These are phyloP conservation scores for Aspergillus awamori DNA, from an alignment of 2,329 filamentous ascomycete genomes.

Conservation along the genomic window DNA sequence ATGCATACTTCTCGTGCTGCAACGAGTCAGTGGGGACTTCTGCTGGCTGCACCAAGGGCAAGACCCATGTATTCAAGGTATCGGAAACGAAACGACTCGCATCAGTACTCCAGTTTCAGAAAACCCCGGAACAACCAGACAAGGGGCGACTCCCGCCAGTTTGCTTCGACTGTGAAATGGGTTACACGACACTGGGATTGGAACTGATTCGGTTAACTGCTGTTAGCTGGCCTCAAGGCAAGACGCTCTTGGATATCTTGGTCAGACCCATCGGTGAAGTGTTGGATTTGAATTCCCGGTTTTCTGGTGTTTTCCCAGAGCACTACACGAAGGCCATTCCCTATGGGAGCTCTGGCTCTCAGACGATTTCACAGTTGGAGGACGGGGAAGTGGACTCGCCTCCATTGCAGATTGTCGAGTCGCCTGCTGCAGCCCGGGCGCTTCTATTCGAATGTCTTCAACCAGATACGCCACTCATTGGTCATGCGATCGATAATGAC, in stretches of 20 bases:
- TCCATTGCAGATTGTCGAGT: conserved; percentile 72
- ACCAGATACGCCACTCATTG: conserved; percentile 80
- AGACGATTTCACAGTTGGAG: conserved; percentile 27
- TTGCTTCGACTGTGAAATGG: conserved; percentile 97
- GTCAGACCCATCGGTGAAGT: conserved; percentile 82
- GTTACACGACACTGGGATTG: conserved; percentile 83
- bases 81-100: conserved; percentile 76
- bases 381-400: conserved; percentile 32
- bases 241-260: conserved; percentile 77
- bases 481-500: conserved; percentile 94
- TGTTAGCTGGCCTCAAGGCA: conserved; percentile 79
- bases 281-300: conserved; percentile 88
- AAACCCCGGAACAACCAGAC: conserved; percentile 62
- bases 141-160: conserved; percentile 54
- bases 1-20: conserved; percentile 77
- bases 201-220: conserved; percentile 90
- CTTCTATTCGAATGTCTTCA: conserved; percentile 76
- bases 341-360: conserved; percentile 45
- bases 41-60: conserved; percentile 69
- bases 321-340: conserved; percentile 71
- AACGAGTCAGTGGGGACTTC: conserved; percentile 72
- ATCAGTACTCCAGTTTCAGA: conserved; percentile 73
- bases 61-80: conserved; percentile 86
- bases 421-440: conserved; percentile 72
- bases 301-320: conserved; percentile 80